Base-by-base conservation (phyloP, 2,329 filamentous ascomycete species). In the Onygenales sp. region DNA sequence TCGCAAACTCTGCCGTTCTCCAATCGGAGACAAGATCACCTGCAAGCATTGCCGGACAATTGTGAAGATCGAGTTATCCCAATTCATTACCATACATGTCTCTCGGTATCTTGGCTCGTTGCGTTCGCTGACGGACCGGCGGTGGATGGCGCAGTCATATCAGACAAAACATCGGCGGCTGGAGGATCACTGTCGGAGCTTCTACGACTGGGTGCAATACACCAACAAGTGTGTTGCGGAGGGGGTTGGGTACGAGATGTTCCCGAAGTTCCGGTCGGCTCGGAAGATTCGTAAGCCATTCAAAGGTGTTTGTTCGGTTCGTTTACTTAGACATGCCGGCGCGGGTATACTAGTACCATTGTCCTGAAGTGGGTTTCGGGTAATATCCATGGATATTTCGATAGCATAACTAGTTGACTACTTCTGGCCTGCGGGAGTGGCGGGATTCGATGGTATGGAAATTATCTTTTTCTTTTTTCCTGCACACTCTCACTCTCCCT, bases 91-190 rank as follows among this genome's bases (percentile, higher is more conserved):
- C 17, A 31, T 51, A 17, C 11, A 4, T 40, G 48, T 51, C 14
- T 17, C 10, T 42, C 48, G 48, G 21, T 40, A 51, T 31, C 34
- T 51, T 11, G 48, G 48, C 39, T 21, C 14, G 36, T 36, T 51
- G 21, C 32, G 36, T 21, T 51, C 48, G 21, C 48, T 36, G 14
- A 33, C 14, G 39, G 48, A 51, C 17, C 37, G 9, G 39, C 8
- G 10, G 5, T 51, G 48, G 48, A 17, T 42, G 39, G 11, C 48
- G 39, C 48, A 51, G 48, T 51, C 48, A 51, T 51, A 51, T 42
- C 36, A 32, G n/a, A 13, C 48, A n/a, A n/a, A 17, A 14, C 14
- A 42, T 42, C 11, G n/a, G 39, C 34, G 48, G 48, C 32, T 39
- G 14, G 36, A 33, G 6, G 13, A 5, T 9, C 27, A 21, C 8